Evolutionary conservation across 257 asterid genomes (phyloP), one percentile per base, ranked within the genome.

Genomic region (Lavandula angustifolia): DNA sequence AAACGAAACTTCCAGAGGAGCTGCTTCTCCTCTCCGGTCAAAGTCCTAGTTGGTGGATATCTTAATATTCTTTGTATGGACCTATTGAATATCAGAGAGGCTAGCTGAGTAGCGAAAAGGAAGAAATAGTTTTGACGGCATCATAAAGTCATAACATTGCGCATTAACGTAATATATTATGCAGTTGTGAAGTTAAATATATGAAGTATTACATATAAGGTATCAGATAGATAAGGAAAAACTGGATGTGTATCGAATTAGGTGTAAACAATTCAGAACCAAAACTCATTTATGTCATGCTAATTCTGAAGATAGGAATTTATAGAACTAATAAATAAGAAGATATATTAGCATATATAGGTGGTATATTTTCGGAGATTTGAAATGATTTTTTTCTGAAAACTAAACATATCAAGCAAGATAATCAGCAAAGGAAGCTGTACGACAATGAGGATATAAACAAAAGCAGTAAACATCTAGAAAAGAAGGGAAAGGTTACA

Each of bases 1-100:
- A 92, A 92, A 17, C 99, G 96, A 70, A 92, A 87, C 80, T 92
- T 92, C 99, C 97, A 92, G 57, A 92, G 91, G 43, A 92, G 87
- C 76, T 92, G 99, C 79, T 92, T 89, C 80, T 92, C 97, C 69
- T 92, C 97, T 62, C 99, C 99, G 64, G 91, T 87, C 80, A 92
- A 82, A 62, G 88, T 79, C 84, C 97, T 85, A 46, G 99, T 92
- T n/a, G 99, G 97, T 9, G 99, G 97, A 73, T 89, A 89, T 76
- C 83, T 84, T 74, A 92, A 60, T 75, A 92, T 87, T 79, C 92
- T 87, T 71, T 87, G 99, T 71, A 92, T 92, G 31, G 95, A 89
- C 85, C 99, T 92, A 73, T 57, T 11, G 68, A 75, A 78, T 62
- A 73, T 63, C 63, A 74, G 58, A 78, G 16, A 65, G 60, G 50